Conservation (phyloP, 2,329 filamentous ascomycete species). For the Curvularia spicifera region DNA sequence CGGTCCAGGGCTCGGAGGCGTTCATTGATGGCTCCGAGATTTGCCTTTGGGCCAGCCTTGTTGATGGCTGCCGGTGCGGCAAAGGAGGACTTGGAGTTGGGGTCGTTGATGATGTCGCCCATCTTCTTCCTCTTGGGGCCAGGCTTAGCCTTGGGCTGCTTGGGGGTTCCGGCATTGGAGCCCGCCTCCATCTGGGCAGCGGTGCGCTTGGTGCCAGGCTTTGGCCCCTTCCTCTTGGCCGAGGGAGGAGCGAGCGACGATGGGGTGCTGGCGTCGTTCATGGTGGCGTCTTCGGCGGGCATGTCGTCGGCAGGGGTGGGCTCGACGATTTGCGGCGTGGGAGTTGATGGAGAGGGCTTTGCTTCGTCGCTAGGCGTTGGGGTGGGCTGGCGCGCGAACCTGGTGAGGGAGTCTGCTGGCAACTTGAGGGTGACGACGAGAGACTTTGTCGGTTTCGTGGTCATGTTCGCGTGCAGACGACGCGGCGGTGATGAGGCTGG, state of each 20-base stretch:
- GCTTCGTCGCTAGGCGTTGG: conserved; percentile 36
- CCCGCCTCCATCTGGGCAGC: conserved; percentile 62
- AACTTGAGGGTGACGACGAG: conserved; percentile 45
- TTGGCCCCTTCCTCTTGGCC: conserved; percentile 77
- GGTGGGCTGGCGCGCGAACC: conserved; percentile 37
- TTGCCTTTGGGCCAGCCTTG: conserved; percentile 94
- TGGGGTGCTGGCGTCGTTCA: conserved; percentile 42
- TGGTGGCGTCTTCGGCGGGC: conserved; percentile 51
- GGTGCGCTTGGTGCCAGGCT: conserved; percentile 67
- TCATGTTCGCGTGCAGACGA: conserved; percentile 39
- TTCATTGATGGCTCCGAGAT: conserved; percentile 96
- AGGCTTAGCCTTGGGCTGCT: conserved; percentile 76
- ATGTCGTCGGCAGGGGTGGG: conserved; percentile 47
- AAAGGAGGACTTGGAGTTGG: conserved; percentile 51
- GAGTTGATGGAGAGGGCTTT: conserved; percentile 51
- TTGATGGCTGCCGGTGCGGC: conserved; percentile 61
- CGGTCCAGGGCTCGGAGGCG: conserved; percentile 92
- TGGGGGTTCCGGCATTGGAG: conserved; percentile 54
- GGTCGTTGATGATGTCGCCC: conserved; percentile 63
- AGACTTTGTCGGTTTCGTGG: conserved; percentile 43
- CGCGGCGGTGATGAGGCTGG: conserved; percentile 29
- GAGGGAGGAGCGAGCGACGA: conserved; percentile 53
- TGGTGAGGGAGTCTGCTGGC: conserved; percentile 37
- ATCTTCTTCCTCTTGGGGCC: conserved; percentile 92
- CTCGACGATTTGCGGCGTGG: conserved; percentile 45